phyloP scores from a whole-genome alignment of 768 basidiomycete species.

The Phaffia australis region DNA sequence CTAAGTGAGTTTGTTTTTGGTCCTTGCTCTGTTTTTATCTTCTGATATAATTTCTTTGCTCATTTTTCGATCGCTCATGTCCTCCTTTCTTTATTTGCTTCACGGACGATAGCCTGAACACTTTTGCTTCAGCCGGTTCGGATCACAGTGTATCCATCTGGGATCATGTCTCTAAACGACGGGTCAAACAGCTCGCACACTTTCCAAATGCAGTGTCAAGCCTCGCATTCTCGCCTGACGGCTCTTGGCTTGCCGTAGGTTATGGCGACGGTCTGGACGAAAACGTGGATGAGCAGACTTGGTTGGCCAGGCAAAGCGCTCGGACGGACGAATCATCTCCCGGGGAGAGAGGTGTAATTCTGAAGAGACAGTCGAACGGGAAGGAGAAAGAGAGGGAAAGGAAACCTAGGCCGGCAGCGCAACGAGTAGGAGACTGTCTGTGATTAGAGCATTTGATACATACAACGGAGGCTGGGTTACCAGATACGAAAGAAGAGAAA shows the following conservation, averaged over 20 bases:
- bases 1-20: conserved; percentile 46
- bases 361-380: too few species aligned
- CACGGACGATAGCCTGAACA: conserved; percentile 55
- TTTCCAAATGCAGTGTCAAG: conserved; percentile 61
- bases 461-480: too few species aligned
- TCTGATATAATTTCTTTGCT: not conserved
- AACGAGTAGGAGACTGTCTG: too few species aligned
- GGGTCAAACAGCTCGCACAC: conserved; percentile 78
- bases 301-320: too few species aligned
- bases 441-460: too few species aligned
- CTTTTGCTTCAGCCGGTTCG: conserved; percentile 89
- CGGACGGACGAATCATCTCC: too few species aligned
- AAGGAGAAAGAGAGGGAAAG: too few species aligned
- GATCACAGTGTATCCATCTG: conserved; percentile 90
- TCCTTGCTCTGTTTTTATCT: not conserved
- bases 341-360: too few species aligned
- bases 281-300: not conserved
- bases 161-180: conserved; percentile 95
- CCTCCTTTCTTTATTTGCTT: not conserved
- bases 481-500: too few species aligned
- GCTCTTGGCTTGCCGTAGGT: conserved; percentile 68
- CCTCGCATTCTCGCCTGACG: conserved; percentile 72
- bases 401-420: too few species aligned
- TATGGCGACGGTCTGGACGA: conserved; percentile 86
- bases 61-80: not conserved